A percentile compares a stretch with the other conserved stretches of the same genome.
phyloP scores from a whole-genome alignment of 2,329 filamentous ascomycete species.

The Grosmannia clavigera region DNA sequence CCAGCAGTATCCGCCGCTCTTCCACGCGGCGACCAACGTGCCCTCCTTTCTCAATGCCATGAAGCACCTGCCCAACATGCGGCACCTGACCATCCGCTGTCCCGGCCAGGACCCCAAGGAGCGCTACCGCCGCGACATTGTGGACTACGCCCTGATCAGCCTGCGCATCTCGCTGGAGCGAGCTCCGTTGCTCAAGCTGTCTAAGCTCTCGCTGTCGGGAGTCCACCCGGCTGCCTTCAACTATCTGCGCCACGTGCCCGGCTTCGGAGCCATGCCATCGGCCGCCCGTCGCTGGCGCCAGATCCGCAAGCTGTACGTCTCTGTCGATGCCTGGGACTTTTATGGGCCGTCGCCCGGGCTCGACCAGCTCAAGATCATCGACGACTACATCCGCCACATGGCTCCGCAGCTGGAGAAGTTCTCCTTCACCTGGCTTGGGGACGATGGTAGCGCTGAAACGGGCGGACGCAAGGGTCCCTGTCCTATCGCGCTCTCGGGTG shows the following conservation, averaged over 20 bases:
- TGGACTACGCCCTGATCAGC: slow-evolving; percentile 83
- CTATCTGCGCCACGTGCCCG: slow-evolving; percentile 63
- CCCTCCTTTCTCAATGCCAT: slow-evolving; percentile 71
- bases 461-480: slow-evolving; percentile 49
- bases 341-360: slow-evolving; percentile 44
- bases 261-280: slow-evolving; percentile 62
- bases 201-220: slow-evolving; percentile 57
- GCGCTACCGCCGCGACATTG: slow-evolving; percentile 61
- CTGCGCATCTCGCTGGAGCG: slow-evolving; percentile 73
- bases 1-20: slow-evolving; percentile 77
- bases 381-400: slow-evolving; percentile 67
- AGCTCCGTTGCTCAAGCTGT: slow-evolving; percentile 50
- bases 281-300: slow-evolving; percentile 65
- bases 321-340: slow-evolving; percentile 59
- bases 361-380: slow-evolving; percentile 66
- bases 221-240: slow-evolving; percentile 66
- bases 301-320: slow-evolving; percentile 61
- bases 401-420: slow-evolving; percentile 54
- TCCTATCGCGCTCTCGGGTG: slow-evolving; percentile 56
- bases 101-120: slow-evolving; percentile 58
- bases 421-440: slow-evolving; percentile 57
- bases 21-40: slow-evolving; percentile 82
- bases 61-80: slow-evolving; percentile 53
- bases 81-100: slow-evolving; percentile 64
- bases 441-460: not conserved